Evolutionary conservation across 148 eudicot genomes (phyloP).

Genomic region (Vaccinium darrowii): DNA sequence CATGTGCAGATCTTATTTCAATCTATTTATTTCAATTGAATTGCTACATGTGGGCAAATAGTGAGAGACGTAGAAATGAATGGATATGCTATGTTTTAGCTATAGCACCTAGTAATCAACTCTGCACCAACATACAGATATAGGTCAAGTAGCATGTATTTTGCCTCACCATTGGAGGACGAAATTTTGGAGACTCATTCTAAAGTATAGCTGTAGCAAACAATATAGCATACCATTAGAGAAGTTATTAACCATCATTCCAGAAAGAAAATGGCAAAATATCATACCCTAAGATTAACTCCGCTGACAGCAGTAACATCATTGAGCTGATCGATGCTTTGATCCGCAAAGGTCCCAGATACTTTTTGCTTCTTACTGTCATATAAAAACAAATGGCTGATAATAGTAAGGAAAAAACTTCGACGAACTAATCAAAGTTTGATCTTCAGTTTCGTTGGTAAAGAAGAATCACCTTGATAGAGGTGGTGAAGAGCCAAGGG

Average conservation of each 20-base stretch:
- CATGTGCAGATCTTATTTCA: background rate
- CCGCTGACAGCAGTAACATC: slow-evolving; percentile 99
- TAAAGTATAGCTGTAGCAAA: background rate
- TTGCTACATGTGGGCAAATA: background rate
- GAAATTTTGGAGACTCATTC: background rate
- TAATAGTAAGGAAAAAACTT: slow-evolving; percentile 5
- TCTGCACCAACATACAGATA: background rate
- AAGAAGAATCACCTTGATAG: slow-evolving; percentile 55
- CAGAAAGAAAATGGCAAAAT: background rate
- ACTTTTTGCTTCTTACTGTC: slow-evolving; percentile 92
- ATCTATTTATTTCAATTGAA: background rate
- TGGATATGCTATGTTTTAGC: background rate
- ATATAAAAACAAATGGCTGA: background rate
- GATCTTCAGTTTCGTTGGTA: background rate
- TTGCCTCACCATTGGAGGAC: background rate
- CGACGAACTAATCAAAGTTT: background rate
- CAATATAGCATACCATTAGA: background rate
- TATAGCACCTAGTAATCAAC: background rate
- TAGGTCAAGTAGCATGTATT: background rate
- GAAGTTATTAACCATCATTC: background rate
- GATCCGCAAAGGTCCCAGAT: slow-evolving; percentile 66
- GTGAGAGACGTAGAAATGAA: background rate
- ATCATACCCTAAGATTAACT: slow-evolving; percentile 82
- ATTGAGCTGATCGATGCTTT: slow-evolving; percentile 97
- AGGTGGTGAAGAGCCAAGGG: slow-evolving; percentile 72